Percentiles rank a stretch among this genome's conserved stretches.
These are phyloP conservation scores for Acer saccharum DNA, from an alignment of 345 rosid genomes.

Conservation along the genomic window DNA sequence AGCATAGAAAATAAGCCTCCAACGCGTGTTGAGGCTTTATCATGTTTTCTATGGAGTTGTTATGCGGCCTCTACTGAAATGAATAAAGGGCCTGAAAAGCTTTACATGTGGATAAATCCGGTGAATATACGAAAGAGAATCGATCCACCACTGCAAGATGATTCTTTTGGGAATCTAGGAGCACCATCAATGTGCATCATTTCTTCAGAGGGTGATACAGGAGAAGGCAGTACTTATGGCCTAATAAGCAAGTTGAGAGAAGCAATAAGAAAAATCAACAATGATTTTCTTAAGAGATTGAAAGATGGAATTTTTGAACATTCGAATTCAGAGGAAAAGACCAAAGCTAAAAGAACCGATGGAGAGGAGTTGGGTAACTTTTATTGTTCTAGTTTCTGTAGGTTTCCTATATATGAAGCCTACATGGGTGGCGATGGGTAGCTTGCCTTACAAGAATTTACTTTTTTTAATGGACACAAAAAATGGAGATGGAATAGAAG, in stretches of 20 bases:
- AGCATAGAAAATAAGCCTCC: conserved; percentile 4
- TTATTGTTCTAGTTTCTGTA: conserved; percentile 38
- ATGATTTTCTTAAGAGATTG: conserved; percentile 31
- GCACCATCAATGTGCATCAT: conserved; percentile 16
- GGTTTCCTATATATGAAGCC: conserved; percentile 41
- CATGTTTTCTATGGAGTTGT: conserved; percentile 46
- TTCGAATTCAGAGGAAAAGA: background rate
- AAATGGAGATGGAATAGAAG: background rate
- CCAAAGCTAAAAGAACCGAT: conserved; percentile 12
- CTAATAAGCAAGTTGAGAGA: conserved; percentile 30
- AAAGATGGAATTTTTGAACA: conserved; percentile 18
- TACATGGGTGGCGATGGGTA: conserved; percentile 2
- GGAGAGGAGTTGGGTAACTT: conserved; percentile 31
- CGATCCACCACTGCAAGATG: conserved; percentile 34
- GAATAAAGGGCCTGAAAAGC: conserved; percentile 13
- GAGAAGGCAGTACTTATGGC: conserved; percentile 7
- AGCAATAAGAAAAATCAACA: conserved; percentile 26
- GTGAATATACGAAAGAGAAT: conserved; percentile 41
- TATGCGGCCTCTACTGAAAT: conserved; percentile 28
- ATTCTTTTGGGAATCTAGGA: conserved; percentile 42
- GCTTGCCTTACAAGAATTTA: conserved; percentile 29
- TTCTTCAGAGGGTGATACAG: background rate
- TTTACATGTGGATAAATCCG: conserved; percentile 33
- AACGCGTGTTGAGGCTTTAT: conserved; percentile 45
- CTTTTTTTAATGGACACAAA: conserved; percentile 5